A percentile compares a stretch with the other conserved stretches of the same genome.
These are phyloP conservation scores for Aquilaria malaccensis DNA, from an alignment of 345 rosid genomes.

Conservation along the genomic window DNA sequence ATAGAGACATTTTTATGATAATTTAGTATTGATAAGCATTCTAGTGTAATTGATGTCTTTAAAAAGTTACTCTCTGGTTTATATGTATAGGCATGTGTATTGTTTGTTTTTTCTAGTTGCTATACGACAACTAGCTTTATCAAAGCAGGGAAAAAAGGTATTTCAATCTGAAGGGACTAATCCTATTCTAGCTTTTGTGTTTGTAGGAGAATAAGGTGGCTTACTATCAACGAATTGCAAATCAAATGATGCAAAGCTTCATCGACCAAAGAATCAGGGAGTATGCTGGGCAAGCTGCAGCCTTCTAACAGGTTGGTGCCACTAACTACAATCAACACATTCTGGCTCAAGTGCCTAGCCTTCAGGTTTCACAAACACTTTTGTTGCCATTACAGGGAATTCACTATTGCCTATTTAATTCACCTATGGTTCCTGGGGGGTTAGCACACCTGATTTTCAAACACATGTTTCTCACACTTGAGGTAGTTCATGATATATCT, in stretches of 20 bases:
- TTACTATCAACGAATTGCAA: conserved; percentile 87
- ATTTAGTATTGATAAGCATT: not conserved
- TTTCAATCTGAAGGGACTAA: no score
- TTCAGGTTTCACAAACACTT: conserved; percentile 57
- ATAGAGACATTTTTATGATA: not conserved
- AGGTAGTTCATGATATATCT: conserved; percentile 21
- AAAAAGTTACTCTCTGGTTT: no score
- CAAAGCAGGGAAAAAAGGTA: no score
- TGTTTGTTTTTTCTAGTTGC: no score
- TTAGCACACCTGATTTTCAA: conserved; percentile 82
- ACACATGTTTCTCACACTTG: conserved; percentile 59
- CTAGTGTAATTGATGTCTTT: not conserved
- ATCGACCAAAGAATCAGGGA: conserved; percentile 95
- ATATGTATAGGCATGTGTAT: conserved; percentile 62
- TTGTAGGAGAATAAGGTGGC: no score
- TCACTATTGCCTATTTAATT: conserved; percentile 25
- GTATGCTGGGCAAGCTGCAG: conserved; percentile 85
- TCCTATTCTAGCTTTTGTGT: no score
- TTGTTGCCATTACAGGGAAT: conserved; percentile 48
- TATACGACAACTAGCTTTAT: no score
- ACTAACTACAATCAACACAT: conserved; percentile 73
- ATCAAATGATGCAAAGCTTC: conserved; percentile 90
- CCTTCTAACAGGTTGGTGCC: conserved; percentile 83
- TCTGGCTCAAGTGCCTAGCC: conserved; percentile 69
- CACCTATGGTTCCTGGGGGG: conserved; percentile 47